phyloP scores from a whole-genome alignment of 495 filamentous ascomycete species.

The Aspergillus kassunensis region DNA sequence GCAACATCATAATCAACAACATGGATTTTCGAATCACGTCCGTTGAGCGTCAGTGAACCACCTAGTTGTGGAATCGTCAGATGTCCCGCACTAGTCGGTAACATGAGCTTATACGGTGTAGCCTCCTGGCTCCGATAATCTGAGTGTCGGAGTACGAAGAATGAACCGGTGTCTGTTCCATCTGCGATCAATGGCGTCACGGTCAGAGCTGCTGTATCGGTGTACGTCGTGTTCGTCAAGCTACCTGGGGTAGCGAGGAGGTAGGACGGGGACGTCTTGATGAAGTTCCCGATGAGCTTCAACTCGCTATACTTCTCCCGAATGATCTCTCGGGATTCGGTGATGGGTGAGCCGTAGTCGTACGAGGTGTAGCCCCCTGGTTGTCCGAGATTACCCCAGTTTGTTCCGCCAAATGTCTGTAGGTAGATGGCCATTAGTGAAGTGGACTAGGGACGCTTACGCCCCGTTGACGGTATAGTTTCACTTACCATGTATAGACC shows the following conservation, averaged over 20 bases:
- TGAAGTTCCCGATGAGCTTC: constrained; percentile 70
- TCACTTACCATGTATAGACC: constrained; percentile 67
- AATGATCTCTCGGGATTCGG: constrained; percentile 60
- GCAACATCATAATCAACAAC: constrained; percentile 70
- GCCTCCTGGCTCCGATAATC: constrained; percentile 54
- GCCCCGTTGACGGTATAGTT: too few relatives aligned
- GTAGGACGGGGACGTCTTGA: constrained; percentile 64
- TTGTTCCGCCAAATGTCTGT: constrained; percentile 66
- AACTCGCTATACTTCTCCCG: constrained; percentile 78
- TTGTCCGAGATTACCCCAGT: constrained; percentile 79
- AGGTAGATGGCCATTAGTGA: too few relatives aligned
- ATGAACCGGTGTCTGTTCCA: constrained; percentile 52
- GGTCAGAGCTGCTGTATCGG: constrained; percentile 46
- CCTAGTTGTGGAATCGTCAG: constrained; percentile 62
- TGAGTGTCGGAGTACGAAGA: constrained; percentile 62
- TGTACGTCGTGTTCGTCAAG: constrained; percentile 46
- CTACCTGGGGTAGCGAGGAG: constrained; percentile 49
- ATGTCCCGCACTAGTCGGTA: constrained; percentile 58
- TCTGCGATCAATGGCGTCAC: constrained; percentile 58
- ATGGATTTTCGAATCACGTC: constrained; percentile 72
- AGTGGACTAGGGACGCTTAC: too few relatives aligned
- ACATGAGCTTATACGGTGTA: constrained; percentile 56
- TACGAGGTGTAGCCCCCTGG: constrained; percentile 72
- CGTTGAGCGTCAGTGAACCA: constrained; percentile 58
- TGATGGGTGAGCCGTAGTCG: constrained; percentile 66